Base-by-base conservation (phyloP, 2,329 filamentous ascomycete species). In the Ceratocystis variospora region DNA sequence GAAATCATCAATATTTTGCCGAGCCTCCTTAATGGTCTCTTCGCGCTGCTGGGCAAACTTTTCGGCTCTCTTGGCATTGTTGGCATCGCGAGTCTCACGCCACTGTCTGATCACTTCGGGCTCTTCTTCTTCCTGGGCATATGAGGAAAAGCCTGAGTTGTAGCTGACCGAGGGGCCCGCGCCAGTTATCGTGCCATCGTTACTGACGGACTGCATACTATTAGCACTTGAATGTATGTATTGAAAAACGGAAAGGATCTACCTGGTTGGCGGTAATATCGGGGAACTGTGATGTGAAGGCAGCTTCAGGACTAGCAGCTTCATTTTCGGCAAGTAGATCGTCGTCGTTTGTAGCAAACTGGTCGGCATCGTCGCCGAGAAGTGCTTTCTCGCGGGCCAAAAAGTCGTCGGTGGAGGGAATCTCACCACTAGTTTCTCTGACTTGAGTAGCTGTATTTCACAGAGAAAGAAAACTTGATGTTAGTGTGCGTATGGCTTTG, bases 1-100 rank as follows among this genome's bases (percentile, higher is more conserved):
- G 79, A 97, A 99, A 75, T 96, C 94, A 75, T 99, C 94, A 70
- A 99, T 96, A 76, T 95, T 94, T 75, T 92, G 84, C 74, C 91
- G 90, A 10, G 94, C 94, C 71, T 94, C 90, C 75, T 90, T 86
- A 74, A 96, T 79, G 1, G 91, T 96, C 75, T 93, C 87, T 69
- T 85, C 83, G 75, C 94, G 94, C 78, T 92, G 90, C 70, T 85
- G 81, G 53, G 86, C 84, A 65, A 93, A 93, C 70, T 93, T 85
- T 76, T 96, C 87, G 70, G 90, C 87, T 72, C 93, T 89, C 76
- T 92, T 91, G 71, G 87, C 81, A 70, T 95, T 87, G 73, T 87
- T 85, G 48, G 87, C 85, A 73, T 96, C 89, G 70, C 94, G 88
- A 73, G 88, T 87, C 77, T 93, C 89, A 73, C 94, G 89, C 94